Conservation (phyloP, 2,329 filamentous ascomycete species). For the Berkeleyomyces basicola region DNA sequence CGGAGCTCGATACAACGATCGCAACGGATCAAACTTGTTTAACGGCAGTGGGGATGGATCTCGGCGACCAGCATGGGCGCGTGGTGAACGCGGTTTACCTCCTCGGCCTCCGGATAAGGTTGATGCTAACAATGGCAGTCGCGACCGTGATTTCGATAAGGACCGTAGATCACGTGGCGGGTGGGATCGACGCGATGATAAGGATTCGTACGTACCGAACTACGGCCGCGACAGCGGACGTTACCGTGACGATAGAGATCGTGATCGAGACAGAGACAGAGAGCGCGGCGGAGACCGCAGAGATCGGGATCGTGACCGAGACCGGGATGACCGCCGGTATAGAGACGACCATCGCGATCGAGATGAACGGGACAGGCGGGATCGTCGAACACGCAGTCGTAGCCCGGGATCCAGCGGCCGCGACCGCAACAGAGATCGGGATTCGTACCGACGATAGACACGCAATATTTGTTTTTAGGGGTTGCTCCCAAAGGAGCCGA, state of each 20-base stretch:
- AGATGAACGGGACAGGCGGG: conserved; percentile 23
- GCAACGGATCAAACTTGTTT: conserved; percentile 21
- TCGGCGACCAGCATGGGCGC: conserved; percentile 25
- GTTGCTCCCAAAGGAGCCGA: too few relatives aligned
- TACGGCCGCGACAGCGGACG: conserved; percentile 19
- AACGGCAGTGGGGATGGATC: conserved; percentile 10
- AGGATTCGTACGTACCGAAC: conserved; percentile 10
- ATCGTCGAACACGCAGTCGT: conserved; percentile 25
- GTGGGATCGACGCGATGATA: conserved; percentile 5
- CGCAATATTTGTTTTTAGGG: background rate
- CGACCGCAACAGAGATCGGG: conserved; percentile 25
- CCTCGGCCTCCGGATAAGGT: conserved; percentile 7
- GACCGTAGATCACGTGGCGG: conserved; percentile 1
- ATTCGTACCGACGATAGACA: conserved; percentile 20
- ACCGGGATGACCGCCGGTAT: conserved; percentile 21
- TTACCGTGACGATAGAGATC: conserved; percentile 26
- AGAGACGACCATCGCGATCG: conserved; percentile 27
- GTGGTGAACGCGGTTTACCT: conserved; percentile 11
- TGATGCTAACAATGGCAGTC: background rate
- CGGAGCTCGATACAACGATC: conserved; percentile 25
- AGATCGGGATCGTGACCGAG: conserved; percentile 21
- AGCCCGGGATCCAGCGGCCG: conserved; percentile 24
- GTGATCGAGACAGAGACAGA: conserved; percentile 20
- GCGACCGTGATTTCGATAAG: background rate
- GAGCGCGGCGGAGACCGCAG: conserved; percentile 20